phyloP scores from a whole-genome alignment of 2,329 filamentous ascomycete species.

The Leptoxyphium fumago region DNA sequence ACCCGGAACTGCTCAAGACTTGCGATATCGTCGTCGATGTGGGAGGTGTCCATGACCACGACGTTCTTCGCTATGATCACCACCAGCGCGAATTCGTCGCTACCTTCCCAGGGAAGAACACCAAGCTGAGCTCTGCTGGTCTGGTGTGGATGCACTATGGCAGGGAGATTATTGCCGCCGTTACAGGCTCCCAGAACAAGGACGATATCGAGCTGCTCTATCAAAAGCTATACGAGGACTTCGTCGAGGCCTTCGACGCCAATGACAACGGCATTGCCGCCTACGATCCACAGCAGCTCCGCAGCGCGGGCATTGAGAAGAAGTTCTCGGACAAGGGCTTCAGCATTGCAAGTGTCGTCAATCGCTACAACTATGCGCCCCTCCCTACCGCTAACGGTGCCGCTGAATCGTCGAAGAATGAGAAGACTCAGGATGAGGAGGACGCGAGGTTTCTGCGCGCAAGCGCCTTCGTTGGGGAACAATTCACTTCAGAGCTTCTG shows the following conservation, averaged over 20 bases:
- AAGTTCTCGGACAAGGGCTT: constrained; percentile 73
- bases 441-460: constrained; percentile 67
- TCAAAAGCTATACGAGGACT: constrained; percentile 80
- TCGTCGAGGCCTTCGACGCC: constrained; percentile 90
- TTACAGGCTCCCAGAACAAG: constrained; percentile 45
- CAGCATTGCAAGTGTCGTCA: constrained; percentile 74
- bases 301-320: constrained; percentile 60
- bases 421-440: constrained; percentile 51
- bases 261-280: constrained; percentile 89
- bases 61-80: constrained; percentile 75
- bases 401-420: constrained; percentile 12
- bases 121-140: constrained; percentile 86
- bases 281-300: constrained; percentile 58
- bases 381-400: constrained; percentile 15
- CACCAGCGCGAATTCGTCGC: constrained; percentile 85
- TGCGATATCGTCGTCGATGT: constrained; percentile 97
- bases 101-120: constrained; percentile 68
- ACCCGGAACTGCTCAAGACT: constrained; percentile 58
- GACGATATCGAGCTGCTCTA: constrained; percentile 62
- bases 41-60: constrained; percentile 80
- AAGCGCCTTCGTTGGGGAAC: constrained; percentile 71
- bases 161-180: constrained; percentile 59
- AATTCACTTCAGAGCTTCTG: constrained; percentile 69
- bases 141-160: constrained; percentile 96
- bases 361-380: constrained; percentile 57